These are phyloP conservation scores for Cenococcum geophilum DNA, from an alignment of 495 filamentous ascomycete genomes.

Conservation along the genomic window DNA sequence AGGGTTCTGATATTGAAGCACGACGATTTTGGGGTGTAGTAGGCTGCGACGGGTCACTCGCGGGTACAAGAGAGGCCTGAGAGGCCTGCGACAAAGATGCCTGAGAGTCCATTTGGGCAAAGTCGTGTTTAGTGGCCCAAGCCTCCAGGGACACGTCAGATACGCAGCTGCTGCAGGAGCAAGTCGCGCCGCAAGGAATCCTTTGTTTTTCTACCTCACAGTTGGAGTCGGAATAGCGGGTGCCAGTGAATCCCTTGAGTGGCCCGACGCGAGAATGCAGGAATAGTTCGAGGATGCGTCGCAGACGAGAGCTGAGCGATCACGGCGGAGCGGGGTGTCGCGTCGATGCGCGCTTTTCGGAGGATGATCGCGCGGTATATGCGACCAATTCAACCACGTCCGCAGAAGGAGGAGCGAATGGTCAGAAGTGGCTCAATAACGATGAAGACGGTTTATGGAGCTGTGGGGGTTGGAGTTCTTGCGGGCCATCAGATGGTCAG, in stretches of 20 bases:
- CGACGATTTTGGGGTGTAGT: slow-evolving; percentile 7
- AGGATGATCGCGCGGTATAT: slow-evolving; percentile 15
- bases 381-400: slow-evolving; percentile 21
- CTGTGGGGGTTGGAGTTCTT: not conserved
- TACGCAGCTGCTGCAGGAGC: slow-evolving; percentile 10
- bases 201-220: slow-evolving; percentile 7
- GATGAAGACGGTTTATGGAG: slow-evolving; percentile 2
- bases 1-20: slow-evolving; percentile 9
- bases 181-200: slow-evolving; percentile 2
- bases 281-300: slow-evolving; percentile 3
- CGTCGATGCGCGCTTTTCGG: slow-evolving; percentile 18
- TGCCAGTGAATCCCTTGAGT: not conserved
- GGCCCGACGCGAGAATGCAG: slow-evolving; percentile 1
- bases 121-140: slow-evolving; percentile 16
- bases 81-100: slow-evolving; percentile 24
- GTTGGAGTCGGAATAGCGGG: not conserved
- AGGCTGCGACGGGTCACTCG: slow-evolving; percentile 23
- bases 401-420: not conserved
- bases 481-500: not conserved
- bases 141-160: slow-evolving; percentile 31
- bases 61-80: slow-evolving; percentile 24
- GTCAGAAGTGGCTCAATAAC: slow-evolving; percentile 15
- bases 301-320: slow-evolving; percentile 13
- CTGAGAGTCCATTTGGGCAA: slow-evolving; percentile 29
- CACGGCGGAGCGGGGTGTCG: slow-evolving; percentile 16